Percentiles rank a stretch among this genome's conserved stretches.
Evolutionary conservation across 495 filamentous ascomycete genomes (phyloP).

Genomic region (Hypoxylon intermedium): DNA sequence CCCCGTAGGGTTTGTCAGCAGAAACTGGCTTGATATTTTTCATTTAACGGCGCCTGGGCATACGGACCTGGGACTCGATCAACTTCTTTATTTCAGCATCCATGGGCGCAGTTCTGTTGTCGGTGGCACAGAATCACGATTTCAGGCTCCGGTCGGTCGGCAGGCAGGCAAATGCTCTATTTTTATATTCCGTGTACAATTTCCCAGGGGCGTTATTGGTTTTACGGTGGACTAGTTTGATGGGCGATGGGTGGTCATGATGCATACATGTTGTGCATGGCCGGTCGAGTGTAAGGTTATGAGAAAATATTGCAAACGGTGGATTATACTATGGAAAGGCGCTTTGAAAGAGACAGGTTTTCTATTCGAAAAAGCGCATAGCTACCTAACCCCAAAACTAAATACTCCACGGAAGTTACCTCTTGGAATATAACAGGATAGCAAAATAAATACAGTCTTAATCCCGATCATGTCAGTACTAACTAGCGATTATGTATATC

Average conservation of each 20-base stretch:
- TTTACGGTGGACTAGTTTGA: constrained; percentile 3
- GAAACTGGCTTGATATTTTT: constrained; percentile 2
- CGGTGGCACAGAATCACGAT: constrained; percentile 21
- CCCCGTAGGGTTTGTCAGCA: constrained; percentile 1
- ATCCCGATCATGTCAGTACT: background rate
- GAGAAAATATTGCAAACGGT: constrained; percentile 8
- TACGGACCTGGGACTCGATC: constrained; percentile 21
- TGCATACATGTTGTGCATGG: constrained; percentile 21
- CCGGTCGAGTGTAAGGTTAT: constrained; percentile 21
- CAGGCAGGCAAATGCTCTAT: constrained; percentile 15
- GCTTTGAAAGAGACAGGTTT: background rate
- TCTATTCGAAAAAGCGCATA: background rate
- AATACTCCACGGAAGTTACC: background rate
- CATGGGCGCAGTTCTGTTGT: constrained; percentile 28
- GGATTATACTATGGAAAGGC: constrained; percentile 11
- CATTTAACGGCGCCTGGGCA: constrained; percentile 34
- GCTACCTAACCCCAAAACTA: background rate
- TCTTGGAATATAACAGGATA: background rate
- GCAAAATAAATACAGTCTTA: background rate
- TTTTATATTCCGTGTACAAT: constrained; percentile 33
- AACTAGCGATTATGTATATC: background rate
- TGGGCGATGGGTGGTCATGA: constrained; percentile 5
- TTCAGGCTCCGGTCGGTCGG: constrained; percentile 18
- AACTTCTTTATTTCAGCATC: constrained; percentile 31
- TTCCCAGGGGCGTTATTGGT: constrained; percentile 26